Evolutionary conservation across 257 asterid species (phyloP).

Genomic region (Parsonsia alboflavescens): DNA sequence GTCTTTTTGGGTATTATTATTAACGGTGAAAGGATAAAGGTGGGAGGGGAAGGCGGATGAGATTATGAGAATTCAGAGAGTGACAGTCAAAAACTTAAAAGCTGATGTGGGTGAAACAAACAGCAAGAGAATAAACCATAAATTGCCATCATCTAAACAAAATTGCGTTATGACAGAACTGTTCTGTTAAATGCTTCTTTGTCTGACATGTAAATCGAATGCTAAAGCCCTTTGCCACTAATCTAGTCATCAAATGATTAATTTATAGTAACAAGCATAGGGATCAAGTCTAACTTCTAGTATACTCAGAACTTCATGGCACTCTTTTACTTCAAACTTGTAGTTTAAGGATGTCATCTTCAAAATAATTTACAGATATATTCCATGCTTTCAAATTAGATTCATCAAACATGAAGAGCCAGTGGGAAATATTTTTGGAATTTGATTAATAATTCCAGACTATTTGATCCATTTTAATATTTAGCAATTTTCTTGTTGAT

Average conservation of each 20-base stretch:
- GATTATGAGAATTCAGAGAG: background rate
- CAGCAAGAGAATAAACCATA: constrained; percentile 1
- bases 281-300: background rate
- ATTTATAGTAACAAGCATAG: background rate
- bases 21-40: background rate
- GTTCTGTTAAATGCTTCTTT: no score
- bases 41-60: no score
- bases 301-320: no score
- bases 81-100: no score
- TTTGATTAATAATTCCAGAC: no score
- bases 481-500: background rate
- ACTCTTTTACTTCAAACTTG: background rate
- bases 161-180: no score
- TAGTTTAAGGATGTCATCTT: background rate
- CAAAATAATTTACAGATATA: background rate
- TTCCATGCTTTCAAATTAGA: background rate
- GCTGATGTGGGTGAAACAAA: background rate
- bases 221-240: background rate
- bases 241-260: background rate
- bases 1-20: no score
- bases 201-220: no score
- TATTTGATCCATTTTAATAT: no score
- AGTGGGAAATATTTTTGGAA: background rate
- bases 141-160: no score
- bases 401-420: background rate